phyloP scores from a whole-genome alignment of 2,329 filamentous ascomycete genomes.

The Chaetothyriales sp. region DNA sequence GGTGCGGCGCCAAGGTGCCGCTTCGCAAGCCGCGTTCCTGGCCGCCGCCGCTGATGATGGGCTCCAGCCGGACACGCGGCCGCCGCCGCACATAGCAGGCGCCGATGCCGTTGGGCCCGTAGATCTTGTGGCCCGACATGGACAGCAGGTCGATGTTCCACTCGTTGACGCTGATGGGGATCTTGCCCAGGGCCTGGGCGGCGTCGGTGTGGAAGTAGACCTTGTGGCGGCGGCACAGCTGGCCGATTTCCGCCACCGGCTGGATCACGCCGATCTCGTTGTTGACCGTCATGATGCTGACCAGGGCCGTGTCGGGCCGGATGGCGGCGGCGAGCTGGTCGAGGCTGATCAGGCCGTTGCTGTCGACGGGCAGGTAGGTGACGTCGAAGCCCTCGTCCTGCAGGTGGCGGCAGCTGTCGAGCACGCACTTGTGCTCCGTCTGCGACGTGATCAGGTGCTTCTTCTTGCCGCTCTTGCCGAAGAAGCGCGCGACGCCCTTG shows the following conservation, averaged over 20 bases:
- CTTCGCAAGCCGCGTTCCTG: conserved; percentile 92
- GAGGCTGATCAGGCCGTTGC: conserved; percentile 73
- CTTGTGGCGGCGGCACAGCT: conserved; percentile 79
- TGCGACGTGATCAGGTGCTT: conserved; percentile 95
- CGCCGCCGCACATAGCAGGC: conserved; percentile 90
- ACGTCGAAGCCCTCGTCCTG: conserved; percentile 94
- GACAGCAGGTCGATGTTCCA: conserved; percentile 99
- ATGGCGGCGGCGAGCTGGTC: conserved; percentile 77
- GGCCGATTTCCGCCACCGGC: conserved; percentile 83
- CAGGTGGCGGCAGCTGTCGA: conserved; percentile 91
- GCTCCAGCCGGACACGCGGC: conserved; percentile 84
- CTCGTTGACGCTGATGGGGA: conserved; percentile 87
- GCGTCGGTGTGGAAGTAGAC: conserved; percentile 97
- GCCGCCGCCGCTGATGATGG: conserved; percentile 89
- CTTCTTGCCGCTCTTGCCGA: conserved; percentile 86
- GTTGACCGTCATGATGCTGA: conserved; percentile 98
- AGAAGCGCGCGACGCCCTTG: conserved; percentile 94
- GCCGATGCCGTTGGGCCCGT: conserved; percentile 92
- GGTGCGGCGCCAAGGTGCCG: conserved; percentile 77
- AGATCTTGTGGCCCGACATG: conserved; percentile 96
- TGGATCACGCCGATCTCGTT: conserved; percentile 99
- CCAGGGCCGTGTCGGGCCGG: conserved; percentile 74
- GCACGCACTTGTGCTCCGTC: conserved; percentile 97
- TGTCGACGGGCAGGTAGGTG: conserved; percentile 88
- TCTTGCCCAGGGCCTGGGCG: conserved; percentile 97